Percentiles rank a stretch among this genome's conserved stretches.
phyloP scores from a whole-genome alignment of 2,329 filamentous ascomycete species.

The Colletotrichum paranaense region DNA sequence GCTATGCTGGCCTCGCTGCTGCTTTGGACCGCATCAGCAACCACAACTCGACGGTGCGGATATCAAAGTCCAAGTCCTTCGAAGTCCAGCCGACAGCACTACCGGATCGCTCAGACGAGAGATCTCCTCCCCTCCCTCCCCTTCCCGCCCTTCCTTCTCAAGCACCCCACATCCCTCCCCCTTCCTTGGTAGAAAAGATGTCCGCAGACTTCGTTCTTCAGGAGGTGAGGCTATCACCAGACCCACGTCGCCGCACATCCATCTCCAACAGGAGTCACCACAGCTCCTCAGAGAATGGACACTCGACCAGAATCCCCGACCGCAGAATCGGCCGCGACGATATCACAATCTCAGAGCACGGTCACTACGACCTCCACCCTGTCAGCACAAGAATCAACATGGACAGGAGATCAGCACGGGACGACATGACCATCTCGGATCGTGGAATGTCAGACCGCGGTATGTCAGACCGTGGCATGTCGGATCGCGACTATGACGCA shows the following conservation, averaged over 20 bases:
- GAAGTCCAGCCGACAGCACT: constrained; percentile 34
- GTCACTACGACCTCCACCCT: constrained; percentile 30
- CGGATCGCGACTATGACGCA: constrained; percentile 15
- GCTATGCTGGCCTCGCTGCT: constrained; percentile 74
- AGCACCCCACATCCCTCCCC: constrained; percentile 37
- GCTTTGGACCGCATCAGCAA: constrained; percentile 66
- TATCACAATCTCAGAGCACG: constrained; percentile 36
- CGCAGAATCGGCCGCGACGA: constrained; percentile 32
- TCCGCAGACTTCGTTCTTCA: constrained; percentile 34
- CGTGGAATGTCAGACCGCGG: neutral
- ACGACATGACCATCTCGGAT: constrained; percentile 27
- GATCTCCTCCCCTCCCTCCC: constrained; percentile 8
- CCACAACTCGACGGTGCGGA: constrained; percentile 40
- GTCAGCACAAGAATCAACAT: constrained; percentile 5
- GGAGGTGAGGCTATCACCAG: constrained; percentile 31
- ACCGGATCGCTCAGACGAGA: neutral
- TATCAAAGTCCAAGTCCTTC: constrained; percentile 44
- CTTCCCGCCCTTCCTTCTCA: constrained; percentile 29
- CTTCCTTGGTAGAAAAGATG: constrained; percentile 35
- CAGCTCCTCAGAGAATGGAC: constrained; percentile 32
- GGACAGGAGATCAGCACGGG: constrained; percentile 9
- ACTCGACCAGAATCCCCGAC: constrained; percentile 29
- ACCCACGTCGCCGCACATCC: constrained; percentile 40
- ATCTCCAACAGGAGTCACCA: constrained; percentile 40
- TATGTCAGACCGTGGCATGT: neutral